Evolutionary conservation across 1,284 basidiomycete genomes (phyloP), one percentile per base, ranked within the genome.

Genomic region (Boletellus deceptivus): DNA sequence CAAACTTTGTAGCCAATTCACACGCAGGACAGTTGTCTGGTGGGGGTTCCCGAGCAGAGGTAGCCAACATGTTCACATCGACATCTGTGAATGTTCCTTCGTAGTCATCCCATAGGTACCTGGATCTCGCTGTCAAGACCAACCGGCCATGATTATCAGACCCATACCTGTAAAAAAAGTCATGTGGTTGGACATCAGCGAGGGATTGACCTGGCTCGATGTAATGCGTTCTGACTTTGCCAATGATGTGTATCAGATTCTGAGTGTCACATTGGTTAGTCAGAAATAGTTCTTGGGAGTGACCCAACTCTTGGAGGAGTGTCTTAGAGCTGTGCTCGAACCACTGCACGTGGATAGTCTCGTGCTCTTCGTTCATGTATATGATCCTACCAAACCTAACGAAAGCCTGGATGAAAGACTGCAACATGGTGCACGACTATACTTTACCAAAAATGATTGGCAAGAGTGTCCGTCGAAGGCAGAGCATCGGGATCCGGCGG

Each of bases 331-430:
- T 77, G 58, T 89, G 86, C 44, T 85, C 76, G 29, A 84, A 78
- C 85, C 86, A 91, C 37, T 82, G 84, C 5, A 86, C 65, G 64
- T 90, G 88, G 0, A 76, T 74, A 2, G 55, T 64, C 48, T 74
- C 62, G 1, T 68, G 49, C 31, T 76, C 70, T 22, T 66, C 62
- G 20, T 77, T 64, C 45, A 87, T 76, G 47, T 72, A 77, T 0
- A 83, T 59, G 24, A 90, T 81, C 56, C 72, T 73, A 0, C 73
- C 86, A 64, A 89, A 86, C 85, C 88, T 89, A 48, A 27, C 38
- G 16, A 25, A 48, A 37, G 24, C 14, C 31, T 44, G 14, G 16
- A 46, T 34, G 14, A 39, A 31, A 50, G 25, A 16, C 34, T 39
- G 7, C 27, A 25, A 46, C n/a, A 31, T 31, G 17, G 31, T 14